Percentiles rank a stretch among this genome's conserved stretches.
Evolutionary conservation across 371 early-diverging fungal species (phyloP).

Genomic region (Edhazardia aedis): DNA sequence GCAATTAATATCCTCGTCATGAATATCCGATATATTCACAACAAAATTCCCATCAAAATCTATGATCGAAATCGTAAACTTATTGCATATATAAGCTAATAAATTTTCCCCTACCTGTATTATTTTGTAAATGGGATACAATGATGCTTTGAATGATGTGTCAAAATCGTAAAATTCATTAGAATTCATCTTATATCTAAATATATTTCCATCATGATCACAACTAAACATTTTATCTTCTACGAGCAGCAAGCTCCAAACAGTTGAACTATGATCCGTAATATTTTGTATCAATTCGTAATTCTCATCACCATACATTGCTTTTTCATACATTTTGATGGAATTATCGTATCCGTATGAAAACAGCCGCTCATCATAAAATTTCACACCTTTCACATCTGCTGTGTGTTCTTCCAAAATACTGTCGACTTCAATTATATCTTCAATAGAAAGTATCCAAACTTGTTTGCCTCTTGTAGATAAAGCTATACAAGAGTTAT

Average conservation of each 20-base stretch:
- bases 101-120: too few relatives aligned
- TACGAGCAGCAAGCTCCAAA: slow-evolving; percentile 24
- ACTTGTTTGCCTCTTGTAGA: slow-evolving; percentile 33
- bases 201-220: slow-evolving; percentile 23
- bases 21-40: too few relatives aligned
- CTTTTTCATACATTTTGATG: slow-evolving; percentile 30
- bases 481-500: slow-evolving; percentile 16
- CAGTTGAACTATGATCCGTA: slow-evolving; percentile 9
- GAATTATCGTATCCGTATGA: slow-evolving; percentile 37
- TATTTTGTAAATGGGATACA: too few relatives aligned
- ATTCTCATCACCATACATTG: slow-evolving; percentile 9
- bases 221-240: slow-evolving; percentile 10
- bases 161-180: too few relatives aligned
- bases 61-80: too few relatives aligned
- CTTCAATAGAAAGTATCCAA: slow-evolving; percentile 22
- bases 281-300: slow-evolving; percentile 28
- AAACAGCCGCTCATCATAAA: slow-evolving; percentile 16
- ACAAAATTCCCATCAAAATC: too few relatives aligned
- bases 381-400: slow-evolving; percentile 38
- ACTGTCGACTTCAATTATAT: slow-evolving; percentile 25
- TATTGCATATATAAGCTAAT: too few relatives aligned
- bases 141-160: too few relatives aligned
- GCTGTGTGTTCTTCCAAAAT: slow-evolving; percentile 40
- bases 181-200: too few relatives aligned
- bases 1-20: too few relatives aligned